Base-by-base conservation (phyloP, 2,329 filamentous ascomycete genomes). In the Stachybotrys chlorohalonatus region DNA sequence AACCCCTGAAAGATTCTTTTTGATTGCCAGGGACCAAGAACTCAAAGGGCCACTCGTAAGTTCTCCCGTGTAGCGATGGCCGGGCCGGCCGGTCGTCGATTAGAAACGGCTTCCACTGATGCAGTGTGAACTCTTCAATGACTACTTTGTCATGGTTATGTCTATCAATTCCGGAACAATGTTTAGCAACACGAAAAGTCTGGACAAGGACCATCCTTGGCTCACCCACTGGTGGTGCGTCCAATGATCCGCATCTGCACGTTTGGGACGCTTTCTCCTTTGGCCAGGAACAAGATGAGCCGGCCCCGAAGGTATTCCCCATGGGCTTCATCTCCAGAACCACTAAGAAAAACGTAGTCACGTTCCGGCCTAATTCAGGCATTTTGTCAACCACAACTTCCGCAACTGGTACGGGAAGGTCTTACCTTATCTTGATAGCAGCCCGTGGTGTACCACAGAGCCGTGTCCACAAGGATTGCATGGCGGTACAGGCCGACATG, bases 21-120 rank as follows among this genome's bases (percentile, higher is more conserved):
- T 52, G 39, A 16, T 51, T 39, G 9, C 53, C 53, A 17, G 53
- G 42, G 13, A 54, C 15, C 7, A 51, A 52, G 24, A 54, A 5
- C 31, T 54, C 53, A 32, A 54, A 54, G 17, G 53, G 53, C 53
- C 53, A 54, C 31, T 54, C 53, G 31, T 54, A 54, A 7, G 49
- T 52, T n/a, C 9, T 36, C 16, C 53, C 32, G 39, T 36, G 46
- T 24, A 30, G 24, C 8, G 49, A 46, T 3, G 49, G 31, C n/a
- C 30, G 49, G n/a, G 24, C 17, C 11, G 49, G 8, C 11, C n/a
- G 5, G 31, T 45, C n/a, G 4, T 32, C 30, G 15, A 54, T 24
- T n/a, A 54, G 15, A 13, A 54, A 52, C 2, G 48, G 53, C 3
- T 52, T 31, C 53, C 53, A 54, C 42, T 47, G 53, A 39, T 54